Evolutionary conservation across 2,329 filamentous ascomycete species (phyloP), one percentile per base, ranked within the genome.

Genomic region (Akanthomyces dipterigenus): DNA sequence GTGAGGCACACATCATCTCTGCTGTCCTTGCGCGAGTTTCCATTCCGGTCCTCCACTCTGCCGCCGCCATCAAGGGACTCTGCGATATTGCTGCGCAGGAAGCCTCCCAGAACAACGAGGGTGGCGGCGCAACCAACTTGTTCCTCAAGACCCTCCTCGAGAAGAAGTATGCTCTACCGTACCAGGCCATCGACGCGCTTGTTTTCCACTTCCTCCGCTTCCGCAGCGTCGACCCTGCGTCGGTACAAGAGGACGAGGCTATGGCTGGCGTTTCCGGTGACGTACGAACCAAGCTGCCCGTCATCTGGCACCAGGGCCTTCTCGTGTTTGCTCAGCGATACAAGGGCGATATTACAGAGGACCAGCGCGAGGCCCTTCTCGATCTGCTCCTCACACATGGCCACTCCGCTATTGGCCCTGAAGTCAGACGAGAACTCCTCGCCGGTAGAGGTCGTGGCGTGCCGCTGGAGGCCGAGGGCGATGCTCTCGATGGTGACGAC

Each of bases 141-240:
- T 96, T 99, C 75, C 96, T 99, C 77, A 91, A 91, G 71, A 87
- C 91, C 0, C 82, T 99, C 42, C 80, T 99, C 4, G 93, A 97
- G 76, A 99, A 99, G 83, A 96, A 96, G 72, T 98, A 99, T 68
- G 95, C 95, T 0, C 80, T 99, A 12, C 95, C 93, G 0, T 97
- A 90, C 78, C 93, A 96, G 75, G 93, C 96, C 59, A 87, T 99
- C 55, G 95, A 99, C 69, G 88, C 92, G 2, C 80, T 98, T 1
- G 95, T 99, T 11, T 98, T 98, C 78, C 93, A 99, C 75, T 99
- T 99, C 75, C 75, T 98, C 64, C 88, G 95, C 18, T 97, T 96
- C 79, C 84, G 90, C 38, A 89, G 84, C 58, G 82, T 85, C 28
- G 87, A 90, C 64, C 82, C 86, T 3, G 79, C 81, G 3, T 78